Base-by-base conservation (phyloP, 2,329 filamentous ascomycete species). In the Cylindrodendrum hubeiense region DNA sequence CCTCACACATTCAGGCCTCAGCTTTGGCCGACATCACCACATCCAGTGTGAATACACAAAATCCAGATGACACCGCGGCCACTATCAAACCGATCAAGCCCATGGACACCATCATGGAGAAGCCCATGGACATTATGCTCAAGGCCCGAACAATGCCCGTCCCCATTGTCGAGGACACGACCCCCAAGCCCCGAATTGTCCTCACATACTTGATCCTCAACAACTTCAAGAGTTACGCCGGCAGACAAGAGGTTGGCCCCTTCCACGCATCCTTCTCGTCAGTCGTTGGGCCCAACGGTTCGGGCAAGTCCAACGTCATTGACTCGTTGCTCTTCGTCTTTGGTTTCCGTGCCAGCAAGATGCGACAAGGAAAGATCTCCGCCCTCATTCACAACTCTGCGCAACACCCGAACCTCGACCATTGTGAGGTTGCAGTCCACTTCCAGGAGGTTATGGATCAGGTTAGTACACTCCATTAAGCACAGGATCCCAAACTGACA, bases 151-250 rank as follows among this genome's bases (percentile, higher is more conserved):
- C 91, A 34, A 84, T 91, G 75, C 86, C 89, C 2, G 84, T 90
- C 26, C 86, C 88, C 0, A 81, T 89, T n/a, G 88, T 93, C 46
- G 93, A 97, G 77, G 89, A 93, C 26, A 88, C 87, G 1, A 90
- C 87, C 0, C 93, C 94, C 1, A 97, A 95, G 78, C 85, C 94
- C 56, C 92, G 96, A 57, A 95, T 96, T 69, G 95, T 98, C 58
- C 95, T 99, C 70, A 96, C 93, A 19, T 94, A 97, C 77, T 85
- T 99, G 52, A 90, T 97, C 65, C 86, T 99, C 72, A 97, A 89
- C 70, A 99, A 99, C 80, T 99, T 99, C 89, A 99, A 99, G 84
- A 98, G 95, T 83, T 99, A 99, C 78, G 96, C 96, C 17, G 96
- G 96, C 4, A 87, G 93, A 67, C 96, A 99, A 79, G 92, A 97